Percentiles rank a stretch among this genome's conserved stretches.
phyloP scores from a whole-genome alignment of 2,329 filamentous ascomycete species.

The Microcyclosporella mali region DNA sequence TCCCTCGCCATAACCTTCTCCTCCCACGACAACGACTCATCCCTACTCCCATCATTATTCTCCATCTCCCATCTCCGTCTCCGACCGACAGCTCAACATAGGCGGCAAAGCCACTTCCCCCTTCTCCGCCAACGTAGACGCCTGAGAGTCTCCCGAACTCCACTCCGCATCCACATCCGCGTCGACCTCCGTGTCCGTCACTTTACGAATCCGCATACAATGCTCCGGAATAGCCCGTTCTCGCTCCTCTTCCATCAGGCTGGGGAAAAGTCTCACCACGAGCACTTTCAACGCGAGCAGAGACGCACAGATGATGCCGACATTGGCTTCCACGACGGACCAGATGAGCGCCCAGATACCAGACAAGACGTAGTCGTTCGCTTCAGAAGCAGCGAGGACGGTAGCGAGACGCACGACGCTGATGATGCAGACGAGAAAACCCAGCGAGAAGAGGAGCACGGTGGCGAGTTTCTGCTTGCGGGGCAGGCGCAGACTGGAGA shows the following conservation, averaged over 20 bases:
- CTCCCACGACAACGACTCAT: neutral
- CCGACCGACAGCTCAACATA: neutral
- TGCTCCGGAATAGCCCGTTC: constrained; percentile 15
- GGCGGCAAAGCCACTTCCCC: neutral
- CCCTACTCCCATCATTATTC: neutral
- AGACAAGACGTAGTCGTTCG: constrained; percentile 25
- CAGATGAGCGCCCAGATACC: constrained; percentile 38
- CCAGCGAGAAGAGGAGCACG: constrained; percentile 40
- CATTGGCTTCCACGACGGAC: constrained; percentile 39
- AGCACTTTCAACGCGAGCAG: constrained; percentile 40
- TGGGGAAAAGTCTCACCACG: constrained; percentile 32
- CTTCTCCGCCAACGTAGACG: neutral
- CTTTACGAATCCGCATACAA: constrained; percentile 14
- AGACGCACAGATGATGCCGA: constrained; percentile 41
- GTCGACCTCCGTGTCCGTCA: neutral
- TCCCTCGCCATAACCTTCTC: neutral
- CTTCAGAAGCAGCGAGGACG: constrained; percentile 16
- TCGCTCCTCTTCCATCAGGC: constrained; percentile 23
- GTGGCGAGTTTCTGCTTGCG: constrained; percentile 38
- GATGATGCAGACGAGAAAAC: constrained; percentile 32
- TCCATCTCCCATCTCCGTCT: neutral
- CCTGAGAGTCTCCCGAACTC: constrained; percentile 4
- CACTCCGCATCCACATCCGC: constrained; percentile 1
- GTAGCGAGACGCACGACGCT: constrained; percentile 22
- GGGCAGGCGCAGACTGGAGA: constrained; percentile 37